Conservation (phyloP, 345 rosid species). For the Gossypium turneri region DNA sequence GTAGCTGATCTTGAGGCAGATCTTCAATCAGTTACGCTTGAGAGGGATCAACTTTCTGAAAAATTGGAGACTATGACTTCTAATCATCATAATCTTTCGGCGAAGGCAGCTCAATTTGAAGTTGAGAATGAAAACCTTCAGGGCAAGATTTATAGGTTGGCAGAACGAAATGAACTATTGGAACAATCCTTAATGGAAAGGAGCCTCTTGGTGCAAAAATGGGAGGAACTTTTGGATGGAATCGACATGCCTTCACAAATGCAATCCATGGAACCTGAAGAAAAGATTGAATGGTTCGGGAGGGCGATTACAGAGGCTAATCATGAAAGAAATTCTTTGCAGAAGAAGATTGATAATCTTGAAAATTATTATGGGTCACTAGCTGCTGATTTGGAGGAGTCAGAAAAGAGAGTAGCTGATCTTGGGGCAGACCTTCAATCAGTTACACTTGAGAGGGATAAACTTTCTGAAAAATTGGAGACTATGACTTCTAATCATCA, state of each 20-base stretch:
- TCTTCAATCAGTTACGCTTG: conserved; percentile 40
- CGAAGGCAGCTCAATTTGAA: conserved; percentile 42
- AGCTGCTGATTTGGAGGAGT: conserved; percentile 64
- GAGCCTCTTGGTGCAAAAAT: conserved; percentile 77
- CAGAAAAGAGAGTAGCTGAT: conserved; percentile 43
- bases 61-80: conserved; percentile 44
- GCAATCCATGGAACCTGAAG: conserved; percentile 68
- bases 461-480: conserved; percentile 61
- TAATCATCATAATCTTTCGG: conserved; percentile 46
- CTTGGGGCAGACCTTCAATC: conserved; percentile 52
- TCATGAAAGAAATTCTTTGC: conserved; percentile 54
- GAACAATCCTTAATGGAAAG: conserved; percentile 94
- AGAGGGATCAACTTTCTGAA: conserved; percentile 54
- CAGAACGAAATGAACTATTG: conserved; percentile 96
- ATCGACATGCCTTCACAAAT: conserved; percentile 66
- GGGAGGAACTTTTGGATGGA: conserved; percentile 75
- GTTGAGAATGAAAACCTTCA: conserved; percentile 78
- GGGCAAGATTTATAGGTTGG: conserved; percentile 82
- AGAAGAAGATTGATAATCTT: conserved; percentile 56
- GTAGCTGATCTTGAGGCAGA: conserved; percentile 49
- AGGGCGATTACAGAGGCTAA: conserved; percentile 59
- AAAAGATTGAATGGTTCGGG: conserved; percentile 84
- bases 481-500: conserved; percentile 39
- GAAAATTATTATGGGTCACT: conserved; percentile 56
- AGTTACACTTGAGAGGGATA: conserved; percentile 43